phyloP scores from a whole-genome alignment of 768 basidiomycete genomes.

The Kondoa malvinella region DNA sequence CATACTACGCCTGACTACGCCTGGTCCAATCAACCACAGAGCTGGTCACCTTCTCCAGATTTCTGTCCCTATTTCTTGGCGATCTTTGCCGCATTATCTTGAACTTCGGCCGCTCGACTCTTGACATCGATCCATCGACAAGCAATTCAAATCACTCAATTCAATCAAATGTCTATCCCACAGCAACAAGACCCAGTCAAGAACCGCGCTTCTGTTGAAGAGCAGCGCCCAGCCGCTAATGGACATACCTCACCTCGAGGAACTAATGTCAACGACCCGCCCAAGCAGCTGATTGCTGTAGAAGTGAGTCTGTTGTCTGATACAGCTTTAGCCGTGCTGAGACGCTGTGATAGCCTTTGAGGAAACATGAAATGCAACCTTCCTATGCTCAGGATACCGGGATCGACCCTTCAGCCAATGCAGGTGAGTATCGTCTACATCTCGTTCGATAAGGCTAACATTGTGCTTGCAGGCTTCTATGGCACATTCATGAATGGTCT shows the following conservation, averaged over 20 bases:
- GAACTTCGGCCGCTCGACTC: too few species aligned
- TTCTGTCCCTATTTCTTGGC: too few species aligned
- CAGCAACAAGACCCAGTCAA: neutral
- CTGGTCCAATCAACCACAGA: too few species aligned
- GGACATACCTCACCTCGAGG: too few species aligned
- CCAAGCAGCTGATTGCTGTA: neutral
- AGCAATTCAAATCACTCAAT: too few species aligned
- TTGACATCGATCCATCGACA: too few species aligned
- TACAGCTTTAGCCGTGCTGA: neutral
- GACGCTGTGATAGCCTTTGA: slow-evolving; percentile 6
- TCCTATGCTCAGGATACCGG: slow-evolving; percentile 85
- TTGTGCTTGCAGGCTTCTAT: slow-evolving; percentile 35
- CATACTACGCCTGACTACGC: too few species aligned
- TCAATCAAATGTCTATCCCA: neutral
- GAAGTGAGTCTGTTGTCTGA: neutral
- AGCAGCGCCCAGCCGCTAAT: too few species aligned
- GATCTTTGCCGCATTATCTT: too few species aligned
- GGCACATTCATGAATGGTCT: slow-evolving; percentile 21
- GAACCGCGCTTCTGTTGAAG: neutral
- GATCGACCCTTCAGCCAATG: slow-evolving; percentile 57
- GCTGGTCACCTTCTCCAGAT: too few species aligned
- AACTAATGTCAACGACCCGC: too few species aligned
- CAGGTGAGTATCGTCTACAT: slow-evolving; percentile 43
- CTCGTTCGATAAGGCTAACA: slow-evolving; percentile 51
- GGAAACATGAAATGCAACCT: slow-evolving; percentile 40